Base-by-base conservation (phyloP, 169 alveolate species). In the Plasmodium ovale region DNA sequence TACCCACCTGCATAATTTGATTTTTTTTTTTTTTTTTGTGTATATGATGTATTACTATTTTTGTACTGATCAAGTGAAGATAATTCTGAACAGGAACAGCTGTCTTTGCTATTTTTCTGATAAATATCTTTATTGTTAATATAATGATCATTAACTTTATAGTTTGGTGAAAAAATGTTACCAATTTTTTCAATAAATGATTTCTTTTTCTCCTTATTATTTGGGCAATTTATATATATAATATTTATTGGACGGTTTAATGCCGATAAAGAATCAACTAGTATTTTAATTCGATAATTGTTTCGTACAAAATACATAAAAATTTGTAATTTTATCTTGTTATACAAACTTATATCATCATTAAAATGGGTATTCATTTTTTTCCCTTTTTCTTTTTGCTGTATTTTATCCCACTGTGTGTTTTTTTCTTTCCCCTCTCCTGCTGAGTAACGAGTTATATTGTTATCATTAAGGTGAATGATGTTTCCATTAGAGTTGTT, bases 201-300 rank as follows among this genome's bases (percentile, higher is more conserved):
- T 67, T 37, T 77, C 16, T 69, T 70, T 47, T 53, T 35, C 27
- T 72, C 72, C 56, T 85, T 73, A 60, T 65, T 68, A 37, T 59
- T 70, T 65, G 94, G 94, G 31, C 95, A 92, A 65, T 77, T 53
- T 33, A 93, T 93, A 58, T 84, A 82, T 29, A 91, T 74, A 33
- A 93, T 73, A 56, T 82, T 73, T 31, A 92, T 92, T 16, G 95
- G 95, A 47, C 87, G 91, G 42, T 87, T 87, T 82, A 93, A 47
- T 23, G 95, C 95, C 21, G 94, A 85, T 47, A 93, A 88, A 3
- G 95, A 89, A 42, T 93, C 92, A 23, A 85, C 56, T 64, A 93
- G 72, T 58, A 72, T 74, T 72, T 90, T 87, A 27, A 93, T 89
- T 47, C 92, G 56, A 89, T 93, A 93, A 82, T 92, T 70, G 14